These are phyloP conservation scores for Artemisia princeps DNA, from an alignment of 140 eudicot genomes.

Conservation along the genomic window DNA sequence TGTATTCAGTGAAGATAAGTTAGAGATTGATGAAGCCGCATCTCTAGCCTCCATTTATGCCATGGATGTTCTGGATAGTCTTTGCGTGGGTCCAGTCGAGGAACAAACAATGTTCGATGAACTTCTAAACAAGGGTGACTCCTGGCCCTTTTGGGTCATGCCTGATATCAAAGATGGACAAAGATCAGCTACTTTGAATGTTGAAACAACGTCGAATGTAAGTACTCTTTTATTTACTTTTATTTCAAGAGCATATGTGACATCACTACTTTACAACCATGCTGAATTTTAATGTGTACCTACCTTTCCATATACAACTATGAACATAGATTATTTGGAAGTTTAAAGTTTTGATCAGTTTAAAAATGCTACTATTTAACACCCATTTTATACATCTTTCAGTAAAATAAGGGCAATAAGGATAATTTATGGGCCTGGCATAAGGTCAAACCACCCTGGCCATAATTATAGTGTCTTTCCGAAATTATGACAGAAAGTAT, in stretches of 20 bases:
- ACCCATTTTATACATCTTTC: too few relatives aligned
- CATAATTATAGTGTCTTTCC: too few relatives aligned
- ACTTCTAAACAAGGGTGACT: constrained; percentile 45
- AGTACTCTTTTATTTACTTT: constrained; percentile 24
- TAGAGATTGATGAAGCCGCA: constrained; percentile 40
- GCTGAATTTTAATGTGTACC: not conserved
- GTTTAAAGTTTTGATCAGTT: too few relatives aligned
- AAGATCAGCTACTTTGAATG: constrained; percentile 32
- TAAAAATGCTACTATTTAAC: too few relatives aligned
- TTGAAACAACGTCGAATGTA: constrained; percentile 31
- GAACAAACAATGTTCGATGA: constrained; percentile 58
- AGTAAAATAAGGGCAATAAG: too few relatives aligned
- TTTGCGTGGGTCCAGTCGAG: constrained; percentile 52
- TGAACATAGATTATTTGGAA: too few relatives aligned
- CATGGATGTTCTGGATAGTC: constrained; percentile 45
- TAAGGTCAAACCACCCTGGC: too few relatives aligned
- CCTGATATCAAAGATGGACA: constrained; percentile 36
- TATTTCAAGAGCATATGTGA: not conserved
- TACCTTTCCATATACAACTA: too few relatives aligned
- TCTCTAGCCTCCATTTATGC: constrained; percentile 56
- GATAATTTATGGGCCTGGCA: too few relatives aligned
- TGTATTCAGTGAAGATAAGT: constrained; percentile 40
- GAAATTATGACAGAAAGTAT: too few relatives aligned
- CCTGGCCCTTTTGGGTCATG: constrained; percentile 54
- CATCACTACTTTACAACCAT: not conserved